Conservation (phyloP, 441 rosid species). For the Adansonia gregorii region DNA sequence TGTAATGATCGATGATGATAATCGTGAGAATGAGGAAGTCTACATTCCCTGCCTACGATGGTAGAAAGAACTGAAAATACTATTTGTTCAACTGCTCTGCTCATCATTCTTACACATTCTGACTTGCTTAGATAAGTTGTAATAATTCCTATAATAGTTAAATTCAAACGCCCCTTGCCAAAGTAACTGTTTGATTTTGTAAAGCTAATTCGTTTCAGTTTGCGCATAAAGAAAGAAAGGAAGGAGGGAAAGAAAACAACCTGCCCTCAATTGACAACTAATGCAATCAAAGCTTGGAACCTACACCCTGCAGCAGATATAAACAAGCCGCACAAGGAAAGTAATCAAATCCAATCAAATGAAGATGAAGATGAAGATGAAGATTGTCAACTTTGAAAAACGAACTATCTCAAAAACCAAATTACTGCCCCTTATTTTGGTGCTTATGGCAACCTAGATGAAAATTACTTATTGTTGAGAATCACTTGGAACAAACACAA, state of each 20-base stretch:
- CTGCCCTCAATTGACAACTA: conserved; percentile 15
- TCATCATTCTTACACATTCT: too few species aligned
- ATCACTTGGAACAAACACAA: conserved; percentile 84
- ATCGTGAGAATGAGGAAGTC: too few species aligned
- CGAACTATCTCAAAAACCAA: conserved; percentile 18
- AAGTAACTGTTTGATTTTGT: neutral
- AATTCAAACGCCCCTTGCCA: neutral
- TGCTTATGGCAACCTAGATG: conserved; percentile 50
- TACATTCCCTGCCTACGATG: too few species aligned
- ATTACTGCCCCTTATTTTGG: conserved; percentile 22
- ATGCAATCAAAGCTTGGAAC: neutral
- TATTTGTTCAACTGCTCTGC: too few species aligned
- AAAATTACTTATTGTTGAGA: conserved; percentile 51
- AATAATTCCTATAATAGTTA: too few species aligned
- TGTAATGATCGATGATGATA: too few species aligned
- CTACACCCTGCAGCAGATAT: conserved; percentile 11
- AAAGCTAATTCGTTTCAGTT: conserved; percentile 2
- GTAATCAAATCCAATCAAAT: neutral
- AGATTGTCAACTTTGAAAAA: conserved; percentile 19
- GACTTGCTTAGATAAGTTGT: too few species aligned
- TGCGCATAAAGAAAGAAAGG: neutral
- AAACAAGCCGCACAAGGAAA: conserved; percentile 26
- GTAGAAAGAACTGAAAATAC: too few species aligned
- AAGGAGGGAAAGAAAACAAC: neutral
- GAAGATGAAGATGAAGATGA: neutral